Evolutionary conservation across 176 grass and related monocot species (phyloP).

Genomic region (Oryza australiensis): DNA sequence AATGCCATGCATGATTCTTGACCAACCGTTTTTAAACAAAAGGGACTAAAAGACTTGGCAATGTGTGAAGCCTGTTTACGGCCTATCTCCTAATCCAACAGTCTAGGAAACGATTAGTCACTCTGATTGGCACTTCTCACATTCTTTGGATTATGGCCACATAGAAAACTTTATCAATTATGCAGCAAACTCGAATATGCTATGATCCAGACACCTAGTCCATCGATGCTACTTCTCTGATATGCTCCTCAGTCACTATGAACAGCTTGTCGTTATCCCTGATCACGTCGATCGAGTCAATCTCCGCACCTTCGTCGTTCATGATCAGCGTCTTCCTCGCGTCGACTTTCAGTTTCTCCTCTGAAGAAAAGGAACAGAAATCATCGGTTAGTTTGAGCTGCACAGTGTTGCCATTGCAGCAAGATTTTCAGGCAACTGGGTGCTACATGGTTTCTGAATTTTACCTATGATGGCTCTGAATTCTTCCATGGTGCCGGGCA

Average conservation of each 20-base stretch:
- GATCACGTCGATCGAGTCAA: slow-evolving; percentile 74
- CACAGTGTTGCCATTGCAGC: background rate
- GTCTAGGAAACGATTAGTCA: background rate
- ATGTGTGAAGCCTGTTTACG: background rate
- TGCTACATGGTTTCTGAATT: background rate
- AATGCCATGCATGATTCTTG: background rate
- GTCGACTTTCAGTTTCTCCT: slow-evolving; percentile 59
- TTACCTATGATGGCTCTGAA: no score
- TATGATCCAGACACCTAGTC: slow-evolving; percentile 5
- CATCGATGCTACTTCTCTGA: slow-evolving; percentile 26
- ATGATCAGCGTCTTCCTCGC: slow-evolving; percentile 38
- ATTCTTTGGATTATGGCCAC: background rate
- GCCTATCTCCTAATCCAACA: background rate
- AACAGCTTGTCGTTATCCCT: slow-evolving; percentile 91
- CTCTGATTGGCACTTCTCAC: background rate
- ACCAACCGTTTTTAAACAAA: no score
- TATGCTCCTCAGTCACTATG: slow-evolving; percentile 44
- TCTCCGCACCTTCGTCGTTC: slow-evolving; percentile 69
- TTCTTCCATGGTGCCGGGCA: slow-evolving; percentile 68
- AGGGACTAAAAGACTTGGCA: no score
- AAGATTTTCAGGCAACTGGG: background rate
- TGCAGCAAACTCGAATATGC: background rate
- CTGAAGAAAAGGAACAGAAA: slow-evolving; percentile 26
- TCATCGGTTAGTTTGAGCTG: background rate
- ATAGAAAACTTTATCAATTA: background rate